Base-by-base conservation (phyloP, 2,329 filamentous ascomycete genomes). In the Lojkania enalia region DNA sequence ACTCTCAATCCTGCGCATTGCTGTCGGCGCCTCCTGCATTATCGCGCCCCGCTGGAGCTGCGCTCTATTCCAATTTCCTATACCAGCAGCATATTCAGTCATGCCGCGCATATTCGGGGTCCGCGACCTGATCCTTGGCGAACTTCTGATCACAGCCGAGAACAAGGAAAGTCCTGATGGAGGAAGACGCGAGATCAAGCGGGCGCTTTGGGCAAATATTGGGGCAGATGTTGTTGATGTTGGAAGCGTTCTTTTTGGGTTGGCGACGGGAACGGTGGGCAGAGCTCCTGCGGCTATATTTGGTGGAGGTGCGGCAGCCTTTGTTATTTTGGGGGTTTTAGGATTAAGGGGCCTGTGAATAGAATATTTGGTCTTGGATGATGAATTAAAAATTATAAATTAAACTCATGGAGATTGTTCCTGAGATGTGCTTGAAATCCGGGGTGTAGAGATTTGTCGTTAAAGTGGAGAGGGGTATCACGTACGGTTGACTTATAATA, bases 71-170 rank as follows among this genome's bases (percentile, higher is more conserved):
- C 40, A 39, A 20, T 40, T 49, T 35, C 36, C 46, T 3, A 35
- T 64, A 12, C 51, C 60, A 6, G 46, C 46, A 1, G 40, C 41
- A 14, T 39, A 41, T 6, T 29, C 44, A 1, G 23, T 60, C 2
- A 20, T 63, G 3, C 44, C 52, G 4, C 60, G 60, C 35, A 48
- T 64, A 21, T 51, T 62, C 14, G 63, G 57, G 29, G 48, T 44
- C 2, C 59, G 61, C 16, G 61, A 63, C 5, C 12, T 49, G 3
- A 47, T 54, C n/a, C 25, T 64, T 11, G 61, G 59, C 4, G 60
- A 52, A 37, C 49, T 63, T 9, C 48, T 64, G 13, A 37, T 50
- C 19, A 59, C 57, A 2, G 55, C 57, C 11, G 52, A 60, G 35
- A 50, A 60, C 39, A 55, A 57, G 40, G 46, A 37, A 5, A 37